phyloP scores from a whole-genome alignment of 192 early-diverging fungal genomes.

The Coemansia sp. region DNA sequence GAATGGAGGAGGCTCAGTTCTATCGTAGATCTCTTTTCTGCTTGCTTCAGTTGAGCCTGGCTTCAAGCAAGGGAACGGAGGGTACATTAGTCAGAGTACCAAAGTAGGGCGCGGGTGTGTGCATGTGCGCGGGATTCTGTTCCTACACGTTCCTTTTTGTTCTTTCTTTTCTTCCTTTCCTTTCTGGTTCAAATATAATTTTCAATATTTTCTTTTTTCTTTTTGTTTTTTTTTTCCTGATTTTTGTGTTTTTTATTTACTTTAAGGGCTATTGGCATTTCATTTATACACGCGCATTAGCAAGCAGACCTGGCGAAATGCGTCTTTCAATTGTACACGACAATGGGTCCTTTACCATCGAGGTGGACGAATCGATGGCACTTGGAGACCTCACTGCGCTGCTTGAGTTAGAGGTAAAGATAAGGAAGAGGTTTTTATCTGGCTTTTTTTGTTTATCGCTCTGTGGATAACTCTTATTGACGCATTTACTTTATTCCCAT shows the following conservation, averaged over 20 bases:
- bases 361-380: slow-evolving; percentile 73
- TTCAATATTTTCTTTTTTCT: too few relatives aligned
- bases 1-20: too few relatives aligned
- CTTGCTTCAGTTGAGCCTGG: too few relatives aligned
- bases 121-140: too few relatives aligned
- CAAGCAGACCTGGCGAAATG: slow-evolving; percentile 13
- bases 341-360: slow-evolving; percentile 44
- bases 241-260: not conserved
- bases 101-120: too few relatives aligned
- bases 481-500: not conserved
- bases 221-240: not conserved
- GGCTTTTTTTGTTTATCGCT: not conserved
- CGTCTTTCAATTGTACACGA: slow-evolving; percentile 41
- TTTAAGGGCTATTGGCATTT: not conserved
- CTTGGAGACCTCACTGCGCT: slow-evolving; percentile 78
- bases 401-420: slow-evolving; percentile 78
- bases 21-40: too few relatives aligned
- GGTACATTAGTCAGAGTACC: too few relatives aligned
- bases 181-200: too few relatives aligned
- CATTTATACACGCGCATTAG: not conserved
- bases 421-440: not conserved
- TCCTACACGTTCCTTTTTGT: too few relatives aligned
- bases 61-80: too few relatives aligned
- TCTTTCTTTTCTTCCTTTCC: too few relatives aligned
- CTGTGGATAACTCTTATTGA: not conserved